Evolutionary conservation across 441 rosid genomes (phyloP).

Genomic region (Jatropha multifida): DNA sequence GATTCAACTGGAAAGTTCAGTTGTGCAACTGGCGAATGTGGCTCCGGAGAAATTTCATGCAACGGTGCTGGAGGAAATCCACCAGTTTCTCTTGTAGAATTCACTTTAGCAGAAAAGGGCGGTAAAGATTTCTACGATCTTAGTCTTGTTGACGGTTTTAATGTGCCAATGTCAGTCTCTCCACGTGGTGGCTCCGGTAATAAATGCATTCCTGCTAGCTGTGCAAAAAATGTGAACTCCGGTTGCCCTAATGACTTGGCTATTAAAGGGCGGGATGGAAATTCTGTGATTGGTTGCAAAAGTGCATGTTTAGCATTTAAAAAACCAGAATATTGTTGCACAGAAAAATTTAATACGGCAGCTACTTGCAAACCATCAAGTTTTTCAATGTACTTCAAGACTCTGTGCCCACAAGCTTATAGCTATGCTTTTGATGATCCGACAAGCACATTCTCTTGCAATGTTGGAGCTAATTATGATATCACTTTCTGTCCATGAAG

Average conservation of each 20-base stretch:
- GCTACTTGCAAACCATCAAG: not conserved
- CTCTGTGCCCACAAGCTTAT: conserved; percentile 13
- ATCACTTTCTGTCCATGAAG: conserved; percentile 12
- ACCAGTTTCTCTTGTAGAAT: conserved; percentile 30
- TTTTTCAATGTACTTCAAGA: not conserved
- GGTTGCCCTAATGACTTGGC: conserved; percentile 22
- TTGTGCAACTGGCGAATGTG: conserved; percentile 34
- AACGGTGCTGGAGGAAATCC: conserved; percentile 24
- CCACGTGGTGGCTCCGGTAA: conserved; percentile 29
- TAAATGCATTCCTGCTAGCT: conserved; percentile 14
- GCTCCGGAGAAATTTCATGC: conserved; percentile 26
- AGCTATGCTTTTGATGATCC: conserved; percentile 6
- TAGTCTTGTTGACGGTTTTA: conserved; percentile 41
- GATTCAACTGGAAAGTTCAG: conserved; percentile 21
- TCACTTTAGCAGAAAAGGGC: conserved; percentile 15
- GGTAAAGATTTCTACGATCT: conserved; percentile 30
- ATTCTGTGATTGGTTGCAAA: not conserved
- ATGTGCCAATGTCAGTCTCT: conserved; percentile 24
- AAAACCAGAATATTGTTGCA: not conserved
- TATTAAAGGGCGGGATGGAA: conserved; percentile 11
- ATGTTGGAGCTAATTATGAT: not conserved
- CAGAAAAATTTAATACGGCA: not conserved
- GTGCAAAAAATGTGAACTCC: conserved; percentile 21
- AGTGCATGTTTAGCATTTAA: not conserved
- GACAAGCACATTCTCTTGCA: conserved; percentile 4